phyloP scores from a whole-genome alignment of 371 early-diverging fungal genomes.

The Apophysomyces variabilis region DNA sequence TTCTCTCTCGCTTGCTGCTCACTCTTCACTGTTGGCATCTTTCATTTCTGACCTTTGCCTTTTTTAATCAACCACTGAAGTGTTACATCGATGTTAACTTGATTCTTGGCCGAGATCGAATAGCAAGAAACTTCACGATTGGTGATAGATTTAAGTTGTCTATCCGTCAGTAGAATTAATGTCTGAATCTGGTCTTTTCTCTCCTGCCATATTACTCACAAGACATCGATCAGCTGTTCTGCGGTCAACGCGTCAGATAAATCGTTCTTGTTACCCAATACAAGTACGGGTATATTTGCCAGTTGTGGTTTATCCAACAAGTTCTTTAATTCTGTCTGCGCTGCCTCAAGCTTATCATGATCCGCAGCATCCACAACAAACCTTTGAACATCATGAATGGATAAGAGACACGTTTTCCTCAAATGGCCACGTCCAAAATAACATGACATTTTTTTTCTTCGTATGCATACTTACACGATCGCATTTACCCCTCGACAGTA shows the following conservation, averaged over 20 bases:
- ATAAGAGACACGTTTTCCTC: too few species aligned
- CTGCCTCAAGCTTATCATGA: slow-evolving; percentile 89
- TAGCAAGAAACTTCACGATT: slow-evolving; percentile 98
- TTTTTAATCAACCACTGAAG: slow-evolving; percentile 96
- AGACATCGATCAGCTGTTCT: slow-evolving; percentile 89
- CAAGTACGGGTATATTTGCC: slow-evolving; percentile 92
- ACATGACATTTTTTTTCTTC: background rate
- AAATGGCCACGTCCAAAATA: too few species aligned
- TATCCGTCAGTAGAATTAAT: slow-evolving; percentile 29
- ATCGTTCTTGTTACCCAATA: slow-evolving; percentile 99
- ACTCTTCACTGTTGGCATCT: slow-evolving; percentile 5
- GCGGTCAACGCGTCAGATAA: slow-evolving; percentile 88
- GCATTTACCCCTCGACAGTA: slow-evolving; percentile 96
- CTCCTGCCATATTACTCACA: slow-evolving; percentile 57
- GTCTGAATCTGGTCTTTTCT: background rate
- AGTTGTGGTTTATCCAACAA: slow-evolving; percentile 92
- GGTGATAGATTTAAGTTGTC: slow-evolving; percentile 87
- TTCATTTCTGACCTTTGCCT: slow-evolving; percentile 68
- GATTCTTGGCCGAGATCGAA: slow-evolving; percentile 98
- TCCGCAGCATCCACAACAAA: slow-evolving; percentile 98
- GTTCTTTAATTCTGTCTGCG: slow-evolving; percentile 88
- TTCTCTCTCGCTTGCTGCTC: background rate
- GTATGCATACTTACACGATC: slow-evolving; percentile 79
- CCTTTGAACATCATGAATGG: slow-evolving; percentile 35
- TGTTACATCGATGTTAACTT: slow-evolving; percentile 96